Evolutionary conservation across 345 rosid species (phyloP), one percentile per base, ranked within the genome.

Genomic region (Euphorbia tirucalli): DNA sequence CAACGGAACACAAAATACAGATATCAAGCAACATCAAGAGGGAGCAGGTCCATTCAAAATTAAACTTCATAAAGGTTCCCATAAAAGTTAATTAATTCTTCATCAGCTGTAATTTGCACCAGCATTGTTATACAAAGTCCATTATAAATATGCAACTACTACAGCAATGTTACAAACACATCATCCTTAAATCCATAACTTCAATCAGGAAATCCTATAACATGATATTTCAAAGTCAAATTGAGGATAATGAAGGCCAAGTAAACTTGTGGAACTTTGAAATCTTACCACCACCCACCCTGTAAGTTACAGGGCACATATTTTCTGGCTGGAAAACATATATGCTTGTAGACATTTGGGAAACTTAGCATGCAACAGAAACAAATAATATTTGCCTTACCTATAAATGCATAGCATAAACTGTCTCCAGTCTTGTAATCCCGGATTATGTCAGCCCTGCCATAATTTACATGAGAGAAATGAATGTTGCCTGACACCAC

Each of bases 381-480:
- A 24, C 16, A 19, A 11, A 46, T 27, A 72, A 77, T 65, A 78
- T 55, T 61, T 39, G 32, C 73, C 92, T 80, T 64, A 95, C 99
- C 97, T 44, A 95, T 83, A 75, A 95, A 95, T 25, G 97, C 97
- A 76, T 95, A 95, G 83, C 97, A 90, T 77, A 92, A 88, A 75
- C 98, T 92, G 83, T 92, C 97, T 83, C 99, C 97, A 49, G 97
- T 95, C 87, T 92, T 95, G 73, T 46, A 90, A 74, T 95, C 97
- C 65, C 99, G 91, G 73, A 95, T 95, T 72, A 89, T 64, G 19
- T 92, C 97, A 74, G 97, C 96, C 91, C 97, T 95, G 82, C 61
- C 68, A 89, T 52, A 13, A 64, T 71, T 74, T 52, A 71, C 13
- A 49, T 8, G 65, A 58, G 31, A 78, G 67, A 67, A 72, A 28